phyloP scores from a whole-genome alignment of 345 rosid genomes.

The Populus ilicifolia region DNA sequence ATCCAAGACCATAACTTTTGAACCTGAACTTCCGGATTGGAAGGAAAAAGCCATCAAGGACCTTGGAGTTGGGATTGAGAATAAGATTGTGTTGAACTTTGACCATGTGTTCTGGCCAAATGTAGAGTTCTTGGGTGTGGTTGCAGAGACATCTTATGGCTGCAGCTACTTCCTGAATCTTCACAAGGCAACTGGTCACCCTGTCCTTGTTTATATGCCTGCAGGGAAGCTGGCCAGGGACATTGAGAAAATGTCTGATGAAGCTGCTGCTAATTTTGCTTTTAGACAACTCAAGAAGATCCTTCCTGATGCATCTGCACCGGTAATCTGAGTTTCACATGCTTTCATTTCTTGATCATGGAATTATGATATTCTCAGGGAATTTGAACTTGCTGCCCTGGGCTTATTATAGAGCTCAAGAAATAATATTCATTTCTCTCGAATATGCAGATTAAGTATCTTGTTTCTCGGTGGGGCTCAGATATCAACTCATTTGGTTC shows the following conservation, averaged over 20 bases:
- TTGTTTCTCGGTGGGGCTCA: conserved; percentile 76
- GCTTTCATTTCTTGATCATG: background rate
- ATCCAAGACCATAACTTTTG: conserved; percentile 55
- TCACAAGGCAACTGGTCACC: conserved; percentile 88
- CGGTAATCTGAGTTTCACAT: conserved; percentile 32
- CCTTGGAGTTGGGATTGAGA: conserved; percentile 91
- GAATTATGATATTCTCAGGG: background rate
- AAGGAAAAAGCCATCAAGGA: conserved; percentile 85
- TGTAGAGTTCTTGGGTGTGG: conserved; percentile 95
- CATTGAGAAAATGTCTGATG: conserved; percentile 96
- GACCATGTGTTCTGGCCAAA: conserved; percentile 95
- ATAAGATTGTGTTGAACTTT: conserved; percentile 74
- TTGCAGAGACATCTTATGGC: conserved; percentile 76
- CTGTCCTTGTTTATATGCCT: conserved; percentile 94
- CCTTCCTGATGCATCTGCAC: conserved; percentile 71
- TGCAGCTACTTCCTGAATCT: conserved; percentile 97
- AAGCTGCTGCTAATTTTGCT: conserved; percentile 86
- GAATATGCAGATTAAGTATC: conserved; percentile 60
- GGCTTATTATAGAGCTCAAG: background rate
- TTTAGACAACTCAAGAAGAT: conserved; percentile 75
- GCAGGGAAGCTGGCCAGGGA: conserved; percentile 95
- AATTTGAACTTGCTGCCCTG: background rate
- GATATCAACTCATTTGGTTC: conserved; percentile 77
- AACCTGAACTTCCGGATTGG: conserved; percentile 90
- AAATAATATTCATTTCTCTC: background rate